Evolutionary conservation across 495 filamentous ascomycete species (phyloP).

Genomic region (Aspergillus taichungensis): DNA sequence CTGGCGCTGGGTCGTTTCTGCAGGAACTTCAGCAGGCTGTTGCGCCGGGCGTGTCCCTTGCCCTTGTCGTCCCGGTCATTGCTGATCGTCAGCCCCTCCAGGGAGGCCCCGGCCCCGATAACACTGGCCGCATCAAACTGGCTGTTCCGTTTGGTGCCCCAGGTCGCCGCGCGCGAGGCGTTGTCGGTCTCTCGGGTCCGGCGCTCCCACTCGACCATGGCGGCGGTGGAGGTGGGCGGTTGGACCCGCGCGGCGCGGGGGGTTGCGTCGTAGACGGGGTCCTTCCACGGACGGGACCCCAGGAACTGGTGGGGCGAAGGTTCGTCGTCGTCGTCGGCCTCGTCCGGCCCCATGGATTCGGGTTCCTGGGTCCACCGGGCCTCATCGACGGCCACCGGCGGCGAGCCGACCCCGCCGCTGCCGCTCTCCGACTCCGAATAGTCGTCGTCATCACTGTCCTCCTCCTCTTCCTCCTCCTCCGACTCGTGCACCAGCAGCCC

Average conservation of each 20-base stretch:
- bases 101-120: constrained; percentile 43
- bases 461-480: constrained; percentile 31
- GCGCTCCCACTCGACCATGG: constrained; percentile 36
- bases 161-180: constrained; percentile 59
- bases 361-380: constrained; percentile 17
- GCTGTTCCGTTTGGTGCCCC: constrained; percentile 59
- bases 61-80: constrained; percentile 37
- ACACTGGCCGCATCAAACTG: constrained; percentile 54
- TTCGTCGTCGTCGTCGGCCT: constrained; percentile 15
- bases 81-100: constrained; percentile 54
- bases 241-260: constrained; percentile 29
- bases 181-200: constrained; percentile 38
- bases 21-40: constrained; percentile 44
- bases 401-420: constrained; percentile 21
- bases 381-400: constrained; percentile 23
- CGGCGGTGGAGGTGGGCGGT: constrained; percentile 35
- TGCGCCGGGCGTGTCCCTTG: constrained; percentile 25
- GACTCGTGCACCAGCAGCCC: constrained; percentile 36
- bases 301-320: constrained; percentile 24
- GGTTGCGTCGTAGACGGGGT: constrained; percentile 22
- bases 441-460: constrained; percentile 20
- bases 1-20: constrained; percentile 30
- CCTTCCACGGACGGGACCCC: constrained; percentile 36
- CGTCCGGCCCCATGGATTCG: constrained; percentile 12
- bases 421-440: constrained; percentile 6